phyloP scores from a whole-genome alignment of 2,329 filamentous ascomycete genomes.

The Pestalotiopsis sp. region DNA sequence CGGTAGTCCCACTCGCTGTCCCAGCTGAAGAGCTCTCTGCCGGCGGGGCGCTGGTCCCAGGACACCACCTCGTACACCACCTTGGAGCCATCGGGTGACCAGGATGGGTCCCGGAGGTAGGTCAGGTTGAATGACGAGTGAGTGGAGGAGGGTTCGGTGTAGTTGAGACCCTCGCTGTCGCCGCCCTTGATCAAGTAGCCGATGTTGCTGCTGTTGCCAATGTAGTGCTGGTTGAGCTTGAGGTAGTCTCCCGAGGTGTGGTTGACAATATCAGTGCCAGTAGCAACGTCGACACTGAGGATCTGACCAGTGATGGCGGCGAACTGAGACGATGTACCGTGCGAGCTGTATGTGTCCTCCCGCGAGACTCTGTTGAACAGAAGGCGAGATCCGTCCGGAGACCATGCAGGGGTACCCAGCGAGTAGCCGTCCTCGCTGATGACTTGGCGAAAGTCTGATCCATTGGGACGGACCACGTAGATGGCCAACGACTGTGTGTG shows the following conservation, averaged over 20 bases:
- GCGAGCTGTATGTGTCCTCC: constrained; percentile 40
- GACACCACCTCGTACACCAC: constrained; percentile 26
- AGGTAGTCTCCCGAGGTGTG: constrained; percentile 30
- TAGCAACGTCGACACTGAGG: constrained; percentile 40
- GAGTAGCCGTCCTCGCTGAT: constrained; percentile 34
- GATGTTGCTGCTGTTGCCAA: constrained; percentile 19
- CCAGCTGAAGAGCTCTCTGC: constrained; percentile 40
- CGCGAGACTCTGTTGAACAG: constrained; percentile 42
- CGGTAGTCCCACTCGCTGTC: constrained; percentile 43
- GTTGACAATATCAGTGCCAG: constrained; percentile 33
- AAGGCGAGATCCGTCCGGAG: constrained; percentile 36
- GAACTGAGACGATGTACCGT: constrained; percentile 27
- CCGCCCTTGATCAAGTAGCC: constrained; percentile 32
- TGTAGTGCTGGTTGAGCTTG: constrained; percentile 30
- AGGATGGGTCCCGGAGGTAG: constrained; percentile 23
- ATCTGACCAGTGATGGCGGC: constrained; percentile 32
- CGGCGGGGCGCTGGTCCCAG: constrained; percentile 34
- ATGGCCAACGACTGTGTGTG: constrained; percentile 42
- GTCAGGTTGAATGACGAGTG: constrained; percentile 16
- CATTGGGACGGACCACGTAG: constrained; percentile 40
- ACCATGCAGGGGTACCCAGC: constrained; percentile 41
- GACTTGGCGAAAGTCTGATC: constrained; percentile 38
- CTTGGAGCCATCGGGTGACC: constrained; percentile 36
- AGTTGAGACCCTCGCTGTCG: constrained; percentile 29
- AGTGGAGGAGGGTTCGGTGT: constrained; percentile 22